Conservation (phyloP, 2,329 filamentous ascomycete genomes). For the Plenodomus tracheiphilus region DNA sequence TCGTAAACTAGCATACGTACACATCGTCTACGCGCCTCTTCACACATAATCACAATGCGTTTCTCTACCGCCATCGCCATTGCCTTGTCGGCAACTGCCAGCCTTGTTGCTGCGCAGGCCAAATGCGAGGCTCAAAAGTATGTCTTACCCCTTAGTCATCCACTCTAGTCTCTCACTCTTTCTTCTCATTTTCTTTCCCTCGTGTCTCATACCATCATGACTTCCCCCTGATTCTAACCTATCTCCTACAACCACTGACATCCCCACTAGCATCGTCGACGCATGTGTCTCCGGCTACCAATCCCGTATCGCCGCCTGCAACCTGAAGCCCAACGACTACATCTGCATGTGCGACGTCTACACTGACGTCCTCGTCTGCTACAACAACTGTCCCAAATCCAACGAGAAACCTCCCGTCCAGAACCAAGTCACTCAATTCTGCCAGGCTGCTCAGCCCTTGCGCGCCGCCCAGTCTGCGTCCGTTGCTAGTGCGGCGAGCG, state of each 20-base stretch:
- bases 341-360: conserved; percentile 62
- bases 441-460: conserved; percentile 47
- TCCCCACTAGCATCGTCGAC: conserved; percentile 52
- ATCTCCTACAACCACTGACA: background rate
- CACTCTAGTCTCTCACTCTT: too few relatives aligned
- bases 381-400: conserved; percentile 64
- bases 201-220: too few relatives aligned
- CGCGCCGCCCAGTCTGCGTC: conserved; percentile 24
- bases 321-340: conserved; percentile 51
- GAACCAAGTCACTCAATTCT: conserved; percentile 44
- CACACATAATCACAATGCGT: conserved; percentile 32
- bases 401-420: conserved; percentile 36
- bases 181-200: too few relatives aligned
- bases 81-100: conserved; percentile 35
- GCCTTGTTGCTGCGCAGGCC: conserved; percentile 47
- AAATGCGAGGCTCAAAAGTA: conserved; percentile 47
- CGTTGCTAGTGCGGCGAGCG: conserved; percentile 18
- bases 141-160: conserved; percentile 10
- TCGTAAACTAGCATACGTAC: background rate
- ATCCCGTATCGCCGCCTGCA: conserved; percentile 50
- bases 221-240: too few relatives aligned
- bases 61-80: conserved; percentile 32
- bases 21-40: background rate
- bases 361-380: conserved; percentile 60
- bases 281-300: conserved; percentile 51